Evolutionary conservation across 495 filamentous ascomycete species (phyloP), one percentile per base, ranked within the genome.

Genomic region (Talaromyces liani): DNA sequence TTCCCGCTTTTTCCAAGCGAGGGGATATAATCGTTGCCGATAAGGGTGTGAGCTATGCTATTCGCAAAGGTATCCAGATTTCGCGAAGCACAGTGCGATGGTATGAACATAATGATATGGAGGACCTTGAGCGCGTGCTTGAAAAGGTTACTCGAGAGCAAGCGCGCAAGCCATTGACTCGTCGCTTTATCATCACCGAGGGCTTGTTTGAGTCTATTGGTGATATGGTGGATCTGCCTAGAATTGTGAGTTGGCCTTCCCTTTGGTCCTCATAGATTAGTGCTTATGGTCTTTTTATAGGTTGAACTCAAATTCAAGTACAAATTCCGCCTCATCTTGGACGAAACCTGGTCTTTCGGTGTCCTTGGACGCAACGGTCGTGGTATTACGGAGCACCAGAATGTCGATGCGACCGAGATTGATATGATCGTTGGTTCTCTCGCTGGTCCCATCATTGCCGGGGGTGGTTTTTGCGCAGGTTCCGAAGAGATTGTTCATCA

Each of bases 21-120:
- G 95, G 95, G 4, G 94, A 99, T 74, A 90, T 99, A 68, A 98
- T 99, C 66, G 91, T 99, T 47, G 94, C 94, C n/a, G 94, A 99
- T 75, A 89, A 87, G 67, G 91, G 92, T 20, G 89, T 93, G 67
- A 97, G 93, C 73, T 98, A 89, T 78, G 88, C 95, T 7, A 92
- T 97, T 67, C 88, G 93, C 57, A 94, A 93, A 75, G 94, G 95
- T 51, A 82, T 99, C 7, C 91, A 99, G 79, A 91, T 96, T 58
- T 94, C 90, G 4, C 83, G 94, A 59, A 95, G 91, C 76, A 91
- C 84, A 18, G 89, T 98, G 58, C 82, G 85, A 54, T 99, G 93
- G 91, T 98, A 92, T 75, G 89, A 96, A 67, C 94, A 99, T 70
- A 95, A 95, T 72, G 91, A 99, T 73, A 89, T 96, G 87, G 87